Evolutionary conservation across 192 early-diverging fungal species (phyloP).

Genomic region (Podila epigama): DNA sequence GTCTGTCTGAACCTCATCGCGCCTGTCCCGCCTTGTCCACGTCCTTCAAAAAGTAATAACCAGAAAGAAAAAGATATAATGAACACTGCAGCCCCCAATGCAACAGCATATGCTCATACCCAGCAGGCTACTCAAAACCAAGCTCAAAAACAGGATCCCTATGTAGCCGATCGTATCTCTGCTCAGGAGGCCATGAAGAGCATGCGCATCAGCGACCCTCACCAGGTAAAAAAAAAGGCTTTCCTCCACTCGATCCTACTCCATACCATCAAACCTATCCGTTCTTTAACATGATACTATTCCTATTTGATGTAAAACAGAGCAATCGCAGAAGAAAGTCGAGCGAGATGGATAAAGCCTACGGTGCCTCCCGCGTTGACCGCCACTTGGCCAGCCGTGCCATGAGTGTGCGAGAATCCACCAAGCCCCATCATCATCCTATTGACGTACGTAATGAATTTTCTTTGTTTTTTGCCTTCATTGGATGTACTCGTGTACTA

Average conservation of each 20-base stretch:
- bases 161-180: slow-evolving; percentile 22
- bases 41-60: too few species aligned
- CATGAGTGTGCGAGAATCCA: slow-evolving; percentile 30
- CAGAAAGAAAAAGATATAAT: too few species aligned
- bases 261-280: neutral
- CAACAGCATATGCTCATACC: neutral
- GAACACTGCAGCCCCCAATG: slow-evolving; percentile 32
- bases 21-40: too few species aligned
- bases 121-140: neutral
- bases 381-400: slow-evolving; percentile 35
- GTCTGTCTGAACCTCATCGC: too few species aligned
- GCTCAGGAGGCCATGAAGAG: slow-evolving; percentile 47
- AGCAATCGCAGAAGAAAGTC: slow-evolving; percentile 25
- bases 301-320: slow-evolving; percentile 4
- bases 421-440: neutral
- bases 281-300: neutral
- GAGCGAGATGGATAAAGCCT: slow-evolving; percentile 12
- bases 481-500: too few species aligned
- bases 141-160: slow-evolving; percentile 14
- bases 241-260: neutral
- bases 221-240: slow-evolving; percentile 16
- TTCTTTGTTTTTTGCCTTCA: too few species aligned
- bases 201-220: slow-evolving; percentile 40
- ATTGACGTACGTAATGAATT: neutral
- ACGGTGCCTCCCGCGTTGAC: slow-evolving; percentile 36